Conservation (phyloP, 2,329 filamentous ascomycete species). For the Calonectria pauciramosa region DNA sequence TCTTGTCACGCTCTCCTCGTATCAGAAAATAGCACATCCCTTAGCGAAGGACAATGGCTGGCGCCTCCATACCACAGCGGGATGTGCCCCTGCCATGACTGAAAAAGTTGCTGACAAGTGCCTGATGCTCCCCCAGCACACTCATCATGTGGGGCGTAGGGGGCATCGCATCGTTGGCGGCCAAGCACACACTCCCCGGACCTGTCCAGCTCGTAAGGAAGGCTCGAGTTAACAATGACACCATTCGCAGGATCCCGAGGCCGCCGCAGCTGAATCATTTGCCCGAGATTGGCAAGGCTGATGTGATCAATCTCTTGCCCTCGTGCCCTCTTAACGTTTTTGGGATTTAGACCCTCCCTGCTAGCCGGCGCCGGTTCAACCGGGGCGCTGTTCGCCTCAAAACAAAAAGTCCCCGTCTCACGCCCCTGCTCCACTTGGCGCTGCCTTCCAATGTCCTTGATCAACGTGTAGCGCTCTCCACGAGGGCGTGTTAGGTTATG, state of each 20-base stretch:
- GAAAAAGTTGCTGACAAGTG: conserved; percentile 6
- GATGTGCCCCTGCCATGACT: not conserved
- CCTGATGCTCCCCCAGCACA: not conserved
- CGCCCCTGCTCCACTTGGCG: conserved; percentile 12
- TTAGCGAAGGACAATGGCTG: not conserved
- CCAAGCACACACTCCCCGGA: not conserved
- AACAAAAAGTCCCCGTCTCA: not conserved
- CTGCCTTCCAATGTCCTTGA: not conserved
- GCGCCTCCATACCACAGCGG: not conserved
- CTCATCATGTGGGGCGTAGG: not conserved
- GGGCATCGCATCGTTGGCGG: not conserved
- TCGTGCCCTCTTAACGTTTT: conserved; percentile 23
- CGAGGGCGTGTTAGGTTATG: not conserved
- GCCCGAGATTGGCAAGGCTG: not conserved
- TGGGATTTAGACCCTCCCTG: conserved; percentile 11
- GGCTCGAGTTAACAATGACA: not conserved
- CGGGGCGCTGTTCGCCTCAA: not conserved
- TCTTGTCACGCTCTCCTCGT: not conserved
- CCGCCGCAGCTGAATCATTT: not conserved
- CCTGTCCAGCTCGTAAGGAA: not conserved
- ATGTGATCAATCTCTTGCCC: not conserved
- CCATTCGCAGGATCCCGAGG: not conserved
- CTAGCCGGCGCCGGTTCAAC: not conserved
- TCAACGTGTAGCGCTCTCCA: conserved; percentile 5
- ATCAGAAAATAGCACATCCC: not conserved